Evolutionary conservation across 2,329 filamentous ascomycete genomes (phyloP).

Genomic region (Blumeria hordei): DNA sequence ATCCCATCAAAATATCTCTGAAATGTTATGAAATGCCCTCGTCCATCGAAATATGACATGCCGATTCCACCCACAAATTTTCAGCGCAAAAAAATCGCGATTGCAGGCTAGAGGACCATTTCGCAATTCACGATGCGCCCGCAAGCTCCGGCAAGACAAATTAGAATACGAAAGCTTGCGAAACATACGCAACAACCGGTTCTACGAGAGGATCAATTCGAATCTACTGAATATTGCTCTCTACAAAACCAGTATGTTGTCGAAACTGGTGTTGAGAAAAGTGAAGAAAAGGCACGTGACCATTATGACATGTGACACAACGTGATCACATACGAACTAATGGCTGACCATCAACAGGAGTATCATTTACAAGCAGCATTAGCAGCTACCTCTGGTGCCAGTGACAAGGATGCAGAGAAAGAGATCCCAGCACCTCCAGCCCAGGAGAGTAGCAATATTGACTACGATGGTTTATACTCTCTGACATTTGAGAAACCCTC

Average conservation of each 20-base stretch:
- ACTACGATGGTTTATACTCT: constrained; percentile 78
- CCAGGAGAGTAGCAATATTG: constrained; percentile 34
- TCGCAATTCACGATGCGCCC: constrained; percentile 7
- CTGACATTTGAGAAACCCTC: constrained; percentile 58
- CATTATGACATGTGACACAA: constrained; percentile 7
- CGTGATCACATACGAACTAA: background rate
- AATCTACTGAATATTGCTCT: constrained; percentile 51
- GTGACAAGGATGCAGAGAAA: constrained; percentile 11
- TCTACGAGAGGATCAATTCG: constrained; percentile 74
- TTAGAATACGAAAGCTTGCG: constrained; percentile 32
- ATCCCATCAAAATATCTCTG: constrained; percentile 6
- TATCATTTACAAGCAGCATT: constrained; percentile 16
- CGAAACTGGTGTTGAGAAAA: constrained; percentile 89
- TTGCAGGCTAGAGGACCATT: constrained; percentile 8
- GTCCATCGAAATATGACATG: constrained; percentile 11
- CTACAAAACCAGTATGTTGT: constrained; percentile 62
- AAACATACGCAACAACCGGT: constrained; percentile 19
- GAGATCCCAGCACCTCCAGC: constrained; percentile 39
- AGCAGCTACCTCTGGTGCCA: constrained; percentile 7
- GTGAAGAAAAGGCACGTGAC: constrained; percentile 54
- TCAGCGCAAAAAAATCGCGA: constrained; percentile 10
- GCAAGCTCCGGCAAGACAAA: constrained; percentile 14
- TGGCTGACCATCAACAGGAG: constrained; percentile 11
- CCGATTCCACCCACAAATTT: constrained; percentile 8
- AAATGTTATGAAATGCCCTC: constrained; percentile 6